Conservation (phyloP, 805 yeast species). For the Lachancea meyersii region DNA sequence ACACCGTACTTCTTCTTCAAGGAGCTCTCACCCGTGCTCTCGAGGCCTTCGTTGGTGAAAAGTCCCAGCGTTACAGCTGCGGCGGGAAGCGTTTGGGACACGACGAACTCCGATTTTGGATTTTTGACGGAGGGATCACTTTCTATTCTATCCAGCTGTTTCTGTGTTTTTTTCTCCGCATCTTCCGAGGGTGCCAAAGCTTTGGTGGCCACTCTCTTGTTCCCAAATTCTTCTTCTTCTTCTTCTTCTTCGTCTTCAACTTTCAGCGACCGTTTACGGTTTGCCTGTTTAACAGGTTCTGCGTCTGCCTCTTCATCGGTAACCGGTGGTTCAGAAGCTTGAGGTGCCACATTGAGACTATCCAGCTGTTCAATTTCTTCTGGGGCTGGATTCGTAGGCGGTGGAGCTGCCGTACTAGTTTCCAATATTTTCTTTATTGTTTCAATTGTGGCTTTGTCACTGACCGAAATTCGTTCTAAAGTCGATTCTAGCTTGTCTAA, state of each 20-base stretch:
- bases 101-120: conserved; percentile 71
- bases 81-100: conserved; percentile 60
- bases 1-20: conserved; percentile 76
- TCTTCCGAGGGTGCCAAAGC: conserved; percentile 5
- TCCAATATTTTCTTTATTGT: conserved; percentile 13
- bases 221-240: conserved; percentile 9
- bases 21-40: conserved; percentile 66
- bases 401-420: neutral
- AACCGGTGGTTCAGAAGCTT: neutral
- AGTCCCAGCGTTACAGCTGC: conserved; percentile 61
- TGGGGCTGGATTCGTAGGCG: neutral
- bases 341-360: neutral
- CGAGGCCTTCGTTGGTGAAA: conserved; percentile 57
- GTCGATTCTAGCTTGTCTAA: conserved; percentile 26
- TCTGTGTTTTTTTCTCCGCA: conserved; percentile 18
- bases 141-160: conserved; percentile 31
- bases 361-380: conserved; percentile 1
- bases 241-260: conserved; percentile 15
- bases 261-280: conserved; percentile 14
- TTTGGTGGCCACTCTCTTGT: conserved; percentile 17
- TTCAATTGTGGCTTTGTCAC: conserved; percentile 20
- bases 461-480: conserved; percentile 19
- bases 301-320: conserved; percentile 22
- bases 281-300: conserved; percentile 12
- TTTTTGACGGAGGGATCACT: conserved; percentile 58